These are phyloP conservation scores for Hypoxylon perforatum DNA, from an alignment of 495 filamentous ascomycete species.

Conservation along the genomic window DNA sequence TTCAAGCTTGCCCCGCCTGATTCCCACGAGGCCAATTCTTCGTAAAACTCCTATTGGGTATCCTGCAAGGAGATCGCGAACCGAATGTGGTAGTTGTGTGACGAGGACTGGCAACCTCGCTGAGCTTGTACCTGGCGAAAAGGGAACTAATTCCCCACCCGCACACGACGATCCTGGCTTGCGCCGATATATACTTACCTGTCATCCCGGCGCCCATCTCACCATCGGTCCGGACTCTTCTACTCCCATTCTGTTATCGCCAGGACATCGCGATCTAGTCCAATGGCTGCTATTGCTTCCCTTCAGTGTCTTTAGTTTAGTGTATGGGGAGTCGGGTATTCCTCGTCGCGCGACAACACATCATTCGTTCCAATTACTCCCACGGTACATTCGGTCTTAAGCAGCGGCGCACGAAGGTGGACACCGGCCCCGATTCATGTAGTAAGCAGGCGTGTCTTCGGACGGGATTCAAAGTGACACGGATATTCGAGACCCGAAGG, in stretches of 20 bases:
- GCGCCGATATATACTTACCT: constrained; percentile 33
- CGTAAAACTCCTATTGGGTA: constrained; percentile 42
- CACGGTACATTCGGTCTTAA: constrained; percentile 8
- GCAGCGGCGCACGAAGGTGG: constrained; percentile 11
- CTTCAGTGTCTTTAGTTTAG: constrained; percentile 44
- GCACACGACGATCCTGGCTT: constrained; percentile 28
- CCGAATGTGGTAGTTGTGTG: constrained; percentile 42
- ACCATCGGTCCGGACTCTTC: constrained; percentile 32
- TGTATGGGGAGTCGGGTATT: constrained; percentile 60
- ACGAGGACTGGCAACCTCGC: constrained; percentile 38
- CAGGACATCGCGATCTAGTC: constrained; percentile 30
- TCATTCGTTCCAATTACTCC: constrained; percentile 36
- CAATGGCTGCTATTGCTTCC: constrained; percentile 45
- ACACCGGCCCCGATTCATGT: constrained; percentile 21
- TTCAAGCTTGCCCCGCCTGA: constrained; percentile 34
- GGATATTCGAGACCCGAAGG: neutral
- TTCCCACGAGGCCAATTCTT: constrained; percentile 43
- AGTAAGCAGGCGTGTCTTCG: constrained; percentile 9
- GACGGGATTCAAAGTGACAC: constrained; percentile 6
- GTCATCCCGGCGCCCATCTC: constrained; percentile 32
- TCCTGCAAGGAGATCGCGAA: constrained; percentile 34
- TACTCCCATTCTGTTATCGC: constrained; percentile 27
- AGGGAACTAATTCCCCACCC: constrained; percentile 37
- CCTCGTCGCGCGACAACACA: constrained; percentile 44
- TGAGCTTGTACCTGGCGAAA: constrained; percentile 40